Evolutionary conservation across 331 rosid genomes (phyloP), one percentile per base, ranked within the genome.

Genomic region (Saraca asoca): DNA sequence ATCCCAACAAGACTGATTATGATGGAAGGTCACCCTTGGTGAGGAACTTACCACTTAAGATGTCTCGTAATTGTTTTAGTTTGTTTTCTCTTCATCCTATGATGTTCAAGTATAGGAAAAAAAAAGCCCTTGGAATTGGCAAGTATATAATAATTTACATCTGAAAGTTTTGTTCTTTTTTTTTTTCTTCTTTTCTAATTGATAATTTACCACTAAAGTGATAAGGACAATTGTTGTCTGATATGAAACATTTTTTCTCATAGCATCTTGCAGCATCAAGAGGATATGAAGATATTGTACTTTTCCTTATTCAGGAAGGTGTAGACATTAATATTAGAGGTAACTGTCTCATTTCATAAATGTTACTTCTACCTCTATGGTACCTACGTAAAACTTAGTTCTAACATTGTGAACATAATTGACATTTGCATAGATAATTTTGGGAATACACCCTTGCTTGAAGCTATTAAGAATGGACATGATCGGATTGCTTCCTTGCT

Each of bases 1-100:
- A 94, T 78, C 89, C 90, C 12, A 88, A 85, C 75, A 90, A 85
- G 84, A 83, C 90, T 31, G 96, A 94, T 75, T 94, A 88, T 73
- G 99, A 94, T 86, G 97, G 97, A 69, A 85, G 99, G 73, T 88
- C 99, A 38, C 97, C 99, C 34, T 75, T 94, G 96, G 99, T 90
- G 68, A 51, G 88, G 51, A 68, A 16, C 45, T 51, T 31, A 52
- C 73, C 62, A 61, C 60, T 39, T 65, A 48, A 66, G 51, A 62
- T 69, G 37, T 68, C 76, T 57, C 45, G 51, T 34, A 51, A 43
- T 70, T 66, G 15, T 43, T 67, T 20, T 37, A 37, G 15, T 6
- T 15, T 66, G 38, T 58, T 66, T 76, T 33, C 70, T 52, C 52
- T 58, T 11, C 15, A 41, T 53, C 0, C 46, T 63, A 18, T 51